Conservation (phyloP, 169 alveolate species). For the Eimeria praecox region DNA sequence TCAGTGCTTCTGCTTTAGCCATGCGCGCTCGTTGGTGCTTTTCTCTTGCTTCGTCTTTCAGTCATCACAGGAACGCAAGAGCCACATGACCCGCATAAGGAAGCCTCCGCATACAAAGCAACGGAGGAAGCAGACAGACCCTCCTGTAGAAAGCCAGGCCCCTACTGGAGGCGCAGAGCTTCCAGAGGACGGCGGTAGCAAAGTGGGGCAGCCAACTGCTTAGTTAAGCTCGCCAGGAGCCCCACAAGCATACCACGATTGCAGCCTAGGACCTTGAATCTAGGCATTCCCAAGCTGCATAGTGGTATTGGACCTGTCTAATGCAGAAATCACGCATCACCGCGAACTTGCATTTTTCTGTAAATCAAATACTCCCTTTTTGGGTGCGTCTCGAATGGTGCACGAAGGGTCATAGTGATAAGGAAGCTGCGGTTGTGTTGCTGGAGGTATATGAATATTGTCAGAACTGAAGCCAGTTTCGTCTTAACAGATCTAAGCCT, state of each 20-base stretch:
- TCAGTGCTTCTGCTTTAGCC: not conserved
- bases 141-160: slow-evolving; percentile 27
- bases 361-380: not conserved
- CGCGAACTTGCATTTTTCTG: not conserved
- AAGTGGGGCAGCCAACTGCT: slow-evolving; percentile 9
- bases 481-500: not conserved
- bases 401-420: not conserved
- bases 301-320: not conserved
- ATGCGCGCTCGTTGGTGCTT: not conserved
- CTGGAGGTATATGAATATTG: not conserved
- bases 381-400: not conserved
- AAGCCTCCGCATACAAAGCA: slow-evolving; percentile 67
- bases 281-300: not conserved
- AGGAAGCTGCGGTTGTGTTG: not conserved
- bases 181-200: not conserved
- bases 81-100: slow-evolving; percentile 76
- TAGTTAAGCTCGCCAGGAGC: not conserved
- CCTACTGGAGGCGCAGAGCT: slow-evolving; percentile 16
- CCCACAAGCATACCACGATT: not conserved
- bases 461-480: not conserved
- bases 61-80: slow-evolving; percentile 72
- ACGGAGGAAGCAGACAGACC: not conserved
- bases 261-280: not conserved
- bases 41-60: not conserved
- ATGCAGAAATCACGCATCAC: not conserved